Conservation (phyloP, 345 rosid species). For the Murraya paniculata region DNA sequence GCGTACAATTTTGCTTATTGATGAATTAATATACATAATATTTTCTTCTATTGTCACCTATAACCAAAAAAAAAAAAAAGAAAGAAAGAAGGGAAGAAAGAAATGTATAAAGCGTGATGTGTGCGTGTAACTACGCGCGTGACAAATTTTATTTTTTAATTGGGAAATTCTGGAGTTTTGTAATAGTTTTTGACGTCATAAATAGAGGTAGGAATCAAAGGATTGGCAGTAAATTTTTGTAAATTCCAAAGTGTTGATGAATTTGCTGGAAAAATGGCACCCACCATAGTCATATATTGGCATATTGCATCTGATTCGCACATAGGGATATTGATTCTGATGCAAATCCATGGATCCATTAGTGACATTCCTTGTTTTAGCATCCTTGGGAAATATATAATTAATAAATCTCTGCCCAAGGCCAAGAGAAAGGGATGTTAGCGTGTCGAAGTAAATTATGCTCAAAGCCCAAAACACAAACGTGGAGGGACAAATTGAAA, state of each 20-base stretch:
- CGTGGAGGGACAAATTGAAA: slow-evolving; percentile 14
- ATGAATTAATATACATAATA: too few relatives aligned
- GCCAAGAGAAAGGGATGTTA: slow-evolving; percentile 5
- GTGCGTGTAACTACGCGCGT: too few relatives aligned
- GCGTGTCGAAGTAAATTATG: slow-evolving; percentile 32
- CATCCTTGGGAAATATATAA: slow-evolving; percentile 21
- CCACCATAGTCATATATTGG: background rate
- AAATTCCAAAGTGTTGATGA: background rate
- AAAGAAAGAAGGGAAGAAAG: too few relatives aligned
- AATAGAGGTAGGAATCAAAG: background rate
- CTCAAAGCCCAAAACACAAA: slow-evolving; percentile 13
- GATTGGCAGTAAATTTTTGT: background rate
- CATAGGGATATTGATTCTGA: background rate
- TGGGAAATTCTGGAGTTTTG: background rate
- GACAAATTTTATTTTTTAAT: background rate
- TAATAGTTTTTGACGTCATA: background rate
- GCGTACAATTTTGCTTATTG: background rate
- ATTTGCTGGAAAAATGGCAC: background rate
- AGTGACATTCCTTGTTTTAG: slow-evolving; percentile 20
- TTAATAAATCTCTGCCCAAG: slow-evolving; percentile 16
- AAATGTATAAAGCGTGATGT: background rate
- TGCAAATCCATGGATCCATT: too few relatives aligned
- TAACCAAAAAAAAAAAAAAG: too few relatives aligned
- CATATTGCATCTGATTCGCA: slow-evolving; percentile 3
- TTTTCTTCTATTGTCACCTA: too few relatives aligned